Evolutionary conservation across 73 alveolate species (phyloP).

Genomic region (Stentor coeruleus): DNA sequence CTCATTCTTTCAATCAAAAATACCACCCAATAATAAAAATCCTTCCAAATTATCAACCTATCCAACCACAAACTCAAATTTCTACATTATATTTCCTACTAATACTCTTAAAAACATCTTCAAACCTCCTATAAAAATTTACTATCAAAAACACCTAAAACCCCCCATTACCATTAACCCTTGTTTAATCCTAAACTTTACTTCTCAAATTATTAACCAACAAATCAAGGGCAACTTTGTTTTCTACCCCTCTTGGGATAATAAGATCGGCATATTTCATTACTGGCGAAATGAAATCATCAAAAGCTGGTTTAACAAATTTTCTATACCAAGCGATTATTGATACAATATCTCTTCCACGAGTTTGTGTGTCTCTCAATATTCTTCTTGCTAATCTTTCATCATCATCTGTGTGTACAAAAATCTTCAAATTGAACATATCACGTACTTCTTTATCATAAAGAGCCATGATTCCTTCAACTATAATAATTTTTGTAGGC

Average conservation of each 20-base stretch:
- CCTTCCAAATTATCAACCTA: too few relatives aligned
- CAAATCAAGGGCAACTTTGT: constrained; percentile 51
- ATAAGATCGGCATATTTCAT: constrained; percentile 93
- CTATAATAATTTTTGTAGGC: constrained; percentile 81
- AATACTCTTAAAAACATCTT: too few relatives aligned
- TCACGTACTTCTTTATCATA: constrained; percentile 77
- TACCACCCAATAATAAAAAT: too few relatives aligned
- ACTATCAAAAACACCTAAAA: too few relatives aligned
- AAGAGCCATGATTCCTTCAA: constrained; percentile 97
- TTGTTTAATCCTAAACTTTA: too few relatives aligned
- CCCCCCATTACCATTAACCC: too few relatives aligned
- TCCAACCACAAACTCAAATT: too few relatives aligned
- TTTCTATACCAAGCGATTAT: constrained; percentile 82
- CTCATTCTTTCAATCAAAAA: too few relatives aligned
- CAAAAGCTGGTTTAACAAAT: constrained; percentile 94
- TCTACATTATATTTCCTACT: too few relatives aligned
- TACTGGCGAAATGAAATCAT: constrained; percentile 89
- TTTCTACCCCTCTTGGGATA: constrained; percentile 63
- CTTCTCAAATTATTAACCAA: not conserved
- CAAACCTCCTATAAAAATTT: too few relatives aligned
- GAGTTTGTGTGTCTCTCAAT: constrained; percentile 79
- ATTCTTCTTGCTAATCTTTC: constrained; percentile 92
- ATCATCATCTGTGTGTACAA: constrained; percentile 62
- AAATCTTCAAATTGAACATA: constrained; percentile 28
- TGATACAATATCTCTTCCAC: constrained; percentile 93